phyloP scores from a whole-genome alignment of 257 asterid genomes.

The Avicennia marina region DNA sequence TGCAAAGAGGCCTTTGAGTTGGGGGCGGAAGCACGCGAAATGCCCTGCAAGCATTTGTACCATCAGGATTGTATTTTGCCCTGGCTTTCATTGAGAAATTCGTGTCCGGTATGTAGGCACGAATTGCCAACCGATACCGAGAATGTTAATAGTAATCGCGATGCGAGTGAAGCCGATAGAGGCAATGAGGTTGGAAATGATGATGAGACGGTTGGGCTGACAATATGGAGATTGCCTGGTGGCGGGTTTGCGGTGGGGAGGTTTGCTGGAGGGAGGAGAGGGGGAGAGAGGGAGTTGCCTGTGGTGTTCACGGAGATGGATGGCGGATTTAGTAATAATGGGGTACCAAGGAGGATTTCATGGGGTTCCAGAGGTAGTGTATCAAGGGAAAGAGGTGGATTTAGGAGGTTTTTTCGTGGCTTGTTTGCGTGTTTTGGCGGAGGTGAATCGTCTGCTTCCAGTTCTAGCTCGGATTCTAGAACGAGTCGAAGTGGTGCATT shows the following conservation, averaged over 20 bases:
- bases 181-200: constrained; percentile 37
- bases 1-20: constrained; percentile 78
- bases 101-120: constrained; percentile 85
- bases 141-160: constrained; percentile 13
- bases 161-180: constrained; percentile 23
- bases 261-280: constrained; percentile 74
- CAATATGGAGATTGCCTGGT: constrained; percentile 89
- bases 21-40: constrained; percentile 65
- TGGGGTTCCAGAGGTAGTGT: constrained; percentile 70
- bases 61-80: constrained; percentile 84
- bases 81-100: constrained; percentile 69
- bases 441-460: constrained; percentile 30
- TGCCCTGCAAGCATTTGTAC: constrained; percentile 89
- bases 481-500: constrained; percentile 33
- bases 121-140: constrained; percentile 54
- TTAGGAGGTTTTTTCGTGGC: constrained; percentile 48
- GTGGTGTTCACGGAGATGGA: constrained; percentile 94
- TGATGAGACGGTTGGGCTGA: constrained; percentile 69
- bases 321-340: constrained; percentile 68
- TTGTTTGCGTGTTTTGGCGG: constrained; percentile 71
- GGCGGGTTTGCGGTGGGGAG: constrained; percentile 95
- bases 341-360: constrained; percentile 64
- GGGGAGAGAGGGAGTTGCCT: constrained; percentile 81
- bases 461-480: constrained; percentile 55
- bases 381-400: constrained; percentile 47